Evolutionary conservation across 768 basidiomycete genomes (phyloP).

Genomic region (Mycena crocata): DNA sequence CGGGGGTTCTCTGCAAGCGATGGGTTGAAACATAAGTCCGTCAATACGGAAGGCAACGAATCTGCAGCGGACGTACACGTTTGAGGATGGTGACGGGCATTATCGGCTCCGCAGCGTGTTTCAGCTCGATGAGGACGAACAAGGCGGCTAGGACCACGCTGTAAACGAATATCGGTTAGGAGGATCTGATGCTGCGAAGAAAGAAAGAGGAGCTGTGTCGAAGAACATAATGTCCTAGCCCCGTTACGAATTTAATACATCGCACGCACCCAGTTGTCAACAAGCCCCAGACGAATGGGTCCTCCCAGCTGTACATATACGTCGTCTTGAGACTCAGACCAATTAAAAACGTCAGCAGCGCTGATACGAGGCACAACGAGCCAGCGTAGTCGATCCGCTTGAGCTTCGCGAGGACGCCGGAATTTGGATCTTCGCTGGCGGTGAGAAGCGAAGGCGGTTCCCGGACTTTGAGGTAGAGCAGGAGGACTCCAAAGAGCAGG

Average conservation of each 20-base stretch:
- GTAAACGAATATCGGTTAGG: too few species aligned
- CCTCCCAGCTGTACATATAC: slow-evolving; percentile 45
- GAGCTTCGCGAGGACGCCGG: slow-evolving; percentile 49
- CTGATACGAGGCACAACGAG: slow-evolving; percentile 65
- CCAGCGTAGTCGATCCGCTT: slow-evolving; percentile 73
- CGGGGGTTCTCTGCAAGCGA: slow-evolving; percentile 64
- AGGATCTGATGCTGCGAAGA: too few species aligned
- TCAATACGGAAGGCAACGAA: slow-evolving; percentile 52
- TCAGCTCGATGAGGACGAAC: slow-evolving; percentile 72
- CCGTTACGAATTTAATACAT: neutral
- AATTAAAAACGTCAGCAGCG: slow-evolving; percentile 54
- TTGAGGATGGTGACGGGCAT: slow-evolving; percentile 62
- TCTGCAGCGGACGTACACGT: slow-evolving; percentile 48
- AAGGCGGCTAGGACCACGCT: slow-evolving; percentile 54
- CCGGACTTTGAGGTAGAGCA: slow-evolving; percentile 29
- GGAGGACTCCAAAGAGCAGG: slow-evolving; percentile 5
- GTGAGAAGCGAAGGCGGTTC: slow-evolving; percentile 30
- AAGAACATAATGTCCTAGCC: too few species aligned
- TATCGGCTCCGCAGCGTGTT: slow-evolving; percentile 69
- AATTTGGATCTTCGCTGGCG: neutral
- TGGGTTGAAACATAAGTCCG: slow-evolving; percentile 27
- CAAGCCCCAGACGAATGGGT: slow-evolving; percentile 65
- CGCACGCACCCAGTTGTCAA: slow-evolving; percentile 40
- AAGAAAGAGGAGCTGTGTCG: too few species aligned
- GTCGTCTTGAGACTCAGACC: slow-evolving; percentile 29